Evolutionary conservation across 2,329 filamentous ascomycete genomes (phyloP), one percentile per base, ranked within the genome.

Genomic region (Trichoderma citrinoviride): DNA sequence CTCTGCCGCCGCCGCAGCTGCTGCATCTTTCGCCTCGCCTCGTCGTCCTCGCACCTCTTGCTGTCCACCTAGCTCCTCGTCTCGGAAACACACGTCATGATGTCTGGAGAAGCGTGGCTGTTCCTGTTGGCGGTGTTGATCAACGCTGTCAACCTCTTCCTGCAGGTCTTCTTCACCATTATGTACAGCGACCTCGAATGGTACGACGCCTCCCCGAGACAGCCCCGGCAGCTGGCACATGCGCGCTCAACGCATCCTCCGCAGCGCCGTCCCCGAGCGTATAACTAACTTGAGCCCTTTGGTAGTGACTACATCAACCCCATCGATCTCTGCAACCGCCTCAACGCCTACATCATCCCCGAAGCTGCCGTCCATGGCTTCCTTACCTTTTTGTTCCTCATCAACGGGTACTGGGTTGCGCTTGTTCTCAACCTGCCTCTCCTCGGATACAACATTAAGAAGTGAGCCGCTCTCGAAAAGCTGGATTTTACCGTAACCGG

Each of bases 171-270:
- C 87, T 99, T 99, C 84, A 99, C 95, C 66, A 99, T 99, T 77
- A 99, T 99, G 96, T 99, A 98, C 83, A 97, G 92, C 80, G 95
- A 99, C 85, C 82, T 99, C 75, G 95, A 99, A 90, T 99, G 95
- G 93, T 96, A 83, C 75, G 91, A 84, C 56, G 60, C 61, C 17
- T 56, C 43, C 62, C 25, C 64, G 47, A 47, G 23, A 17, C 46
- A 14, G 21, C 23, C 27, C 63, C n/a, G 27, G 7, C 19, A 33
- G 47, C 49, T 12, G 40, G 2, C 49, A 53, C 55, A 56, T 55
- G 40, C 62, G 62, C 62, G 55, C 55, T 21, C 49, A 41, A 65
- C 55, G 68, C 68, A 64, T 67, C 50, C 66, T 65, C 63, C 41
- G n/a, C 37, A 21, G 17, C 14, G 29, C 17, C n/a, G 7, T 43